Base-by-base conservation (phyloP, 2,329 filamentous ascomycete species). In the Ascochyta koolunga region DNA sequence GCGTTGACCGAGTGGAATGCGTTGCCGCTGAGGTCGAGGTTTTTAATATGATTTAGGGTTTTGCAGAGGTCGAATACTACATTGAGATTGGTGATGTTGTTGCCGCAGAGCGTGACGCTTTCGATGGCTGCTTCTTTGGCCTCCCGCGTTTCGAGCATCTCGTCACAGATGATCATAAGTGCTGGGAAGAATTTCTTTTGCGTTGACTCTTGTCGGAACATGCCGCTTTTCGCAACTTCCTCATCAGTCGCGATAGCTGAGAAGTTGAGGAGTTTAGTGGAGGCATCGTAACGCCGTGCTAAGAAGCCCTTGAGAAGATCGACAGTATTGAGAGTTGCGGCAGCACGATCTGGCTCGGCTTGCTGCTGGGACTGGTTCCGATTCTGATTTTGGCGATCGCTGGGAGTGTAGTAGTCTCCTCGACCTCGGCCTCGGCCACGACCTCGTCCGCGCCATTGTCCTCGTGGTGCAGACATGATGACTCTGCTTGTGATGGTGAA, bases 161-260 rank as follows among this genome's bases (percentile, higher is more conserved):
- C 79, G 47, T 96, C 87, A 71, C 90, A 92, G 40, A 97, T 87
- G 54, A 86, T 86, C 90, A 98, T 96, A 58, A 98, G 81, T 1
- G 90, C 93, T 46, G 90, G 90, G 77, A 98, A 97, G 58, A 96
- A 90, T 73, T 97, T 99, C 59, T 89, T 84, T 39, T 89, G 86
- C 1, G 87, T 87, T 3, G 88, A 86, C 54, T 83, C 84, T 54
- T 80, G 85, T 58, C 86, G 83, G 71, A 96, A 92, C 67, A 93
- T 89, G 32, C 90, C 90, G 75, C 92, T 86, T 36, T 83, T 80
- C 48, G 86, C 80, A 4, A 98, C 83, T 53, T 87, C 84, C 2
- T 85, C 78, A 66, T 98, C 93, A 41, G 83, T 79, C 27, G 84
- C 87, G 9, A 98, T 84, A 1, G 83, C 80, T n/a, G 91, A 92